phyloP scores from a whole-genome alignment of 2,329 filamentous ascomycete genomes.

The Colletotrichum plurivorum region DNA sequence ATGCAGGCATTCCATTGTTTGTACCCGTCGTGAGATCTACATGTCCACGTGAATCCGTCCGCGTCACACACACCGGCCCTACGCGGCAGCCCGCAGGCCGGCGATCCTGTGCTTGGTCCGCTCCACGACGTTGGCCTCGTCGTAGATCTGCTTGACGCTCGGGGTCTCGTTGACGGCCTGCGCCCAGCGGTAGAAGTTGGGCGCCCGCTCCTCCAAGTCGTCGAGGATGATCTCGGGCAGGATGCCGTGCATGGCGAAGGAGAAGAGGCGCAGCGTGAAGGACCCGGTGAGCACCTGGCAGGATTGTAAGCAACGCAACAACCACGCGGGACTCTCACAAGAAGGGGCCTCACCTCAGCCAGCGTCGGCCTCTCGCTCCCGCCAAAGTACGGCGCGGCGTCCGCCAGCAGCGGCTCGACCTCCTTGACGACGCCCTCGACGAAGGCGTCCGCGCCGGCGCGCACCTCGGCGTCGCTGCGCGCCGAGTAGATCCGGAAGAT shows the following conservation, averaged over 20 bases:
- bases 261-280: constrained; percentile 74
- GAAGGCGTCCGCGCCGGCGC: constrained; percentile 63
- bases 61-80: no score
- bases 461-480: constrained; percentile 64
- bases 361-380: constrained; percentile 76
- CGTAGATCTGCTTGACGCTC: constrained; percentile 75
- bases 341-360: constrained; percentile 73
- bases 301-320: constrained; percentile 18
- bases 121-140: constrained; percentile 64
- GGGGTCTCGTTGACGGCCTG: constrained; percentile 71
- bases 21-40: no score
- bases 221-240: constrained; percentile 63
- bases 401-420: constrained; percentile 77
- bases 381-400: constrained; percentile 73
- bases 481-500: constrained; percentile 63
- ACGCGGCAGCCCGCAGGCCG: constrained; percentile 29
- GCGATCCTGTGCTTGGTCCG: constrained; percentile 56
- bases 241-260: constrained; percentile 67
- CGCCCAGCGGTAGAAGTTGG: constrained; percentile 78
- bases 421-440: constrained; percentile 75
- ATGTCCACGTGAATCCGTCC: no score
- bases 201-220: constrained; percentile 67
- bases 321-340: no score
- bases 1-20: no score
- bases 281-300: constrained; percentile 73